Conservation (phyloP, 2,329 filamentous ascomycete species). For the Phoma sp. region DNA sequence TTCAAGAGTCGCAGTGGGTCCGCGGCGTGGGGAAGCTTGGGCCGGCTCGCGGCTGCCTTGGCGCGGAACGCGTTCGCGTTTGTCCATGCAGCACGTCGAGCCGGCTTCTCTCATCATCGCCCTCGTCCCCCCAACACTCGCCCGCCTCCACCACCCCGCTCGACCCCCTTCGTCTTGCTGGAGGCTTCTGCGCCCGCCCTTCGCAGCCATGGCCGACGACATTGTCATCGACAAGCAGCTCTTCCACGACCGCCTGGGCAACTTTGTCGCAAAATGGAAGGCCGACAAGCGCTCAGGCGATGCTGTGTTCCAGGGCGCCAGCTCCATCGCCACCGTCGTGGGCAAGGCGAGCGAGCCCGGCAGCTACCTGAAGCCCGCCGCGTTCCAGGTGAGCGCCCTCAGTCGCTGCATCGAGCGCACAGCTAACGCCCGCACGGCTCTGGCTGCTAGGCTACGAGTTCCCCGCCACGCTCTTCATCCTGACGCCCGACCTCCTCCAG, state of each 20-base stretch:
- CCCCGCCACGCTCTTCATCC: conserved; percentile 90
- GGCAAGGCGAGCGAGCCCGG: conserved; percentile 86
- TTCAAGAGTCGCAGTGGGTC: conserved; percentile 4
- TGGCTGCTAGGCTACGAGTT: conserved; percentile 99
- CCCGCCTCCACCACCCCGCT: conserved; percentile 25
- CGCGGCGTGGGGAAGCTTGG: conserved; percentile 11
- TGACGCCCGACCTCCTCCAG: conserved; percentile 87
- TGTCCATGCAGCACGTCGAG: conserved; percentile 7
- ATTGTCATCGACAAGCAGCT: conserved; percentile 94
- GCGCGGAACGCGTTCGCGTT: conserved; percentile 18
- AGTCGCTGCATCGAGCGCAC: conserved; percentile 18
- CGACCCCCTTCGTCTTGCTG: too few species aligned
- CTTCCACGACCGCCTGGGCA: conserved; percentile 92
- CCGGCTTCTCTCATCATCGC: conserved; percentile 25
- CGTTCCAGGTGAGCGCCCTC: conserved; percentile 92
- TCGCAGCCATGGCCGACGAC: conserved; percentile 64
- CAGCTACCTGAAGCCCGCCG: conserved; percentile 94
- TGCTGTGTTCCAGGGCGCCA: conserved; percentile 82
- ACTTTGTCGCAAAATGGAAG: conserved; percentile 92
- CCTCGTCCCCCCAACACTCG: conserved; percentile 14
- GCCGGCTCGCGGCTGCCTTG: conserved; percentile 1
- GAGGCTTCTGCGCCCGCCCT: conserved; percentile 33
- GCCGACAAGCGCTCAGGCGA: conserved; percentile 90
- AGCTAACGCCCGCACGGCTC: conserved; percentile 67
- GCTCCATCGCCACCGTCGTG: conserved; percentile 88